Percentiles rank a stretch among this genome's conserved stretches.
These are phyloP conservation scores for Ophiocordyceps camponoti-floridani DNA, from an alignment of 2,329 filamentous ascomycete species.

Conservation along the genomic window DNA sequence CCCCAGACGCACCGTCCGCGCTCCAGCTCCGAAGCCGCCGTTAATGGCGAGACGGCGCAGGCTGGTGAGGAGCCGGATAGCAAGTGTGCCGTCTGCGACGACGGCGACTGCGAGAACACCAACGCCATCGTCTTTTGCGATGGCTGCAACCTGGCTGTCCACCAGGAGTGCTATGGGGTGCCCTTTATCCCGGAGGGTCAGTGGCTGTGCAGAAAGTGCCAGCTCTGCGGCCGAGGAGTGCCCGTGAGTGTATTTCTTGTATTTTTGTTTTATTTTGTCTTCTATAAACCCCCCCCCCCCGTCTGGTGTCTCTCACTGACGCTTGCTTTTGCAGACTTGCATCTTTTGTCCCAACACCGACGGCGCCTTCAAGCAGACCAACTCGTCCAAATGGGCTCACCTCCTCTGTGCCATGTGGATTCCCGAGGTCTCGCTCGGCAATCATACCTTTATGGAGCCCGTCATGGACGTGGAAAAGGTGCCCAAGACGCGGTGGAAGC, in stretches of 20 bases:
- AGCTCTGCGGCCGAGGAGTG: slow-evolving; percentile 80
- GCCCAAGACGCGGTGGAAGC: slow-evolving; percentile 81
- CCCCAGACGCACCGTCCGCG: slow-evolving; percentile 85
- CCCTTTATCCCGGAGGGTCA: slow-evolving; percentile 97
- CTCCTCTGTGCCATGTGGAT: slow-evolving; percentile 97
- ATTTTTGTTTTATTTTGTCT: not conserved
- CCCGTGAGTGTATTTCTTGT: slow-evolving; percentile 36
- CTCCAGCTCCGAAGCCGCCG: slow-evolving; percentile 84
- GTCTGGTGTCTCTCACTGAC: slow-evolving; percentile 4
- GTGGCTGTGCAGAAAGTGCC: slow-evolving; percentile 94
- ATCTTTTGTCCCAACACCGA: slow-evolving; percentile 98
- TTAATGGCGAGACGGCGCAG: slow-evolving; percentile 70
- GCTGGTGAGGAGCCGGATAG: slow-evolving; percentile 83
- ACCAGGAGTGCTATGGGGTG: slow-evolving; percentile 97
- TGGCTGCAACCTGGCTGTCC: slow-evolving; percentile 89
- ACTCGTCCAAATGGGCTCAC: slow-evolving; percentile 91
- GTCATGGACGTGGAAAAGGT: slow-evolving; percentile 98
- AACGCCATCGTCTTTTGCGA: slow-evolving; percentile 99
- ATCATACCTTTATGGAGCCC: slow-evolving; percentile 94
- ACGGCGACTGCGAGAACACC: slow-evolving; percentile 98
- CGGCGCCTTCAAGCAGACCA: slow-evolving; percentile 96
- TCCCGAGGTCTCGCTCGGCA: slow-evolving; percentile 86
- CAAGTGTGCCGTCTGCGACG: slow-evolving; percentile 94
- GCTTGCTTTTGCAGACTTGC: slow-evolving; percentile 43
- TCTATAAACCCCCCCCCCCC: not conserved